Conservation (phyloP, 306 rosid genomes). For the Pyrus pyrifolia region DNA sequence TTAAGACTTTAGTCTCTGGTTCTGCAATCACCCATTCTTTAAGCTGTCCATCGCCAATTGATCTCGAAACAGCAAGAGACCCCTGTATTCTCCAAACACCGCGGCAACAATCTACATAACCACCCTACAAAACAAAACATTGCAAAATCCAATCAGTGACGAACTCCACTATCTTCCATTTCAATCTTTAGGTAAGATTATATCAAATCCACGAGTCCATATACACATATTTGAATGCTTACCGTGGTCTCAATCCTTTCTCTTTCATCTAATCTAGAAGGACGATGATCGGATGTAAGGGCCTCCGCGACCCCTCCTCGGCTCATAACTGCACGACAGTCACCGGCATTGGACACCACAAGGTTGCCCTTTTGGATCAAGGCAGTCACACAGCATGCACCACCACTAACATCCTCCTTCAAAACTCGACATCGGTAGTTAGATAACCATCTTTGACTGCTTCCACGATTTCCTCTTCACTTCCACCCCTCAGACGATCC, state of each 20-base stretch:
- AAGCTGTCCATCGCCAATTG: constrained; percentile 37
- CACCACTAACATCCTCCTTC: constrained; percentile 26
- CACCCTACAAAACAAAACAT: constrained; percentile 27
- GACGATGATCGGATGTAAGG: constrained; percentile 41
- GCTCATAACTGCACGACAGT: constrained; percentile 54
- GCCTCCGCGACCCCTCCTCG: constrained; percentile 42
- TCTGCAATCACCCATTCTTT: constrained; percentile 50
- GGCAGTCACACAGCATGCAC: constrained; percentile 43
- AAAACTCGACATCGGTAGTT: constrained; percentile 29
- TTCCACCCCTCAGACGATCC: constrained; percentile 14
- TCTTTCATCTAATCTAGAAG: constrained; percentile 32
- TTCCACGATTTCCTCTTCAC: constrained; percentile 17
- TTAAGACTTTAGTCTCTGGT: constrained; percentile 38
- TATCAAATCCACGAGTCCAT: neutral
- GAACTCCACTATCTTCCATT: neutral
- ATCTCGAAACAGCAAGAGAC: constrained; percentile 49
- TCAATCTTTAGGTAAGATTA: neutral
- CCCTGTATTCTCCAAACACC: constrained; percentile 53
- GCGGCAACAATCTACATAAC: constrained; percentile 36
- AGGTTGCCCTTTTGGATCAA: constrained; percentile 30
- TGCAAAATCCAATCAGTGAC: neutral
- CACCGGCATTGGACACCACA: constrained; percentile 44
- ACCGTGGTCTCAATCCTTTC: constrained; percentile 37
- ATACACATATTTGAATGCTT: neutral
- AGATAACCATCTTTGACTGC: constrained; percentile 41